Evolutionary conservation across 768 basidiomycete species (phyloP).

Genomic region (Boletus insuetus): DNA sequence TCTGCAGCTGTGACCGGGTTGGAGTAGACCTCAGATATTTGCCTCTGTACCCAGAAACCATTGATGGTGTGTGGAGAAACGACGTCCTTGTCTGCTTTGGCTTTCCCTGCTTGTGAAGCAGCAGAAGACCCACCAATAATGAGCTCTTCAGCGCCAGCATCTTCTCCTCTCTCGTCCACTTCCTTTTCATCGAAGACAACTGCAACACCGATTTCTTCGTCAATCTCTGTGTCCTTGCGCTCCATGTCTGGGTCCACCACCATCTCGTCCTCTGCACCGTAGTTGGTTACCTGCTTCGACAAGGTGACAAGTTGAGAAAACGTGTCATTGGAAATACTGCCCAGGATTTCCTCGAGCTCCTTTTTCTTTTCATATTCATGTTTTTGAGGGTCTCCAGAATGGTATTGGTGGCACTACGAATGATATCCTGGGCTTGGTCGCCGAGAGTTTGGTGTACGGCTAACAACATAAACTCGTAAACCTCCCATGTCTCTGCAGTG

Average conservation of each 20-base stretch:
- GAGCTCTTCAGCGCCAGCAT: slow-evolving; percentile 61
- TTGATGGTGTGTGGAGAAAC: slow-evolving; percentile 92
- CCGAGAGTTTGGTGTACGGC: slow-evolving; percentile 81
- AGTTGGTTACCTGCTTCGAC: slow-evolving; percentile 96
- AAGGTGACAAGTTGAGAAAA: slow-evolving; percentile 84
- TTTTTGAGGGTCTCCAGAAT: slow-evolving; percentile 87
- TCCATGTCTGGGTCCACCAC: slow-evolving; percentile 79
- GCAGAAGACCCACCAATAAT: slow-evolving; percentile 74
- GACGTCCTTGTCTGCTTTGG: slow-evolving; percentile 68
- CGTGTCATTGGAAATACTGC: slow-evolving; percentile 60
- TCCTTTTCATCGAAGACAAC: slow-evolving; percentile 88
- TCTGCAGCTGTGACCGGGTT: slow-evolving; percentile 94
- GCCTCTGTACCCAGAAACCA: slow-evolving; percentile 98
- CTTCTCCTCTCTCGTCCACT: slow-evolving; percentile 45
- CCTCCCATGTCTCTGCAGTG: slow-evolving; percentile 91
- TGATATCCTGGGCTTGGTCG: slow-evolving; percentile 94
- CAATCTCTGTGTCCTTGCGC: slow-evolving; percentile 83
- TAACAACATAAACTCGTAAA: slow-evolving; percentile 88
- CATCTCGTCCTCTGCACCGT: slow-evolving; percentile 80
- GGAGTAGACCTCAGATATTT: slow-evolving; percentile 85
- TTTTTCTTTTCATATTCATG: slow-evolving; percentile 87
- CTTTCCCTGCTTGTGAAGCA: slow-evolving; percentile 38
- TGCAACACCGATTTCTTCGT: slow-evolving; percentile 95
- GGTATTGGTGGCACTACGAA: slow-evolving; percentile 92
- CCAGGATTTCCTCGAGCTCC: slow-evolving; percentile 80